These are phyloP conservation scores for Conidiobolus incongruus DNA, from an alignment of 371 early-diverging fungal species.

Conservation along the genomic window DNA sequence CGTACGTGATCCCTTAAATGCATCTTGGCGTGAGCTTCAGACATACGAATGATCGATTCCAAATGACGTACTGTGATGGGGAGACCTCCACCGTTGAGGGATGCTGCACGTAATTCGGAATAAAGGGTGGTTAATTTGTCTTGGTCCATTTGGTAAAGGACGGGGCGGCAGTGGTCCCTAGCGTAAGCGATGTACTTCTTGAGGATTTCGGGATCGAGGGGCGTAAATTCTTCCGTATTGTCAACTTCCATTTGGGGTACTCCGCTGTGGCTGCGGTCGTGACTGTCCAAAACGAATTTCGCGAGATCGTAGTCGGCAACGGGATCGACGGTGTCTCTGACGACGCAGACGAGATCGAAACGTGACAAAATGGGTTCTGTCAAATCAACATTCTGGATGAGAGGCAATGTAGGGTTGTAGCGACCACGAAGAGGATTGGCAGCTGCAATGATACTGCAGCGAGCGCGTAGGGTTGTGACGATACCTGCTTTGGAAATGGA, in stretches of 20 bases:
- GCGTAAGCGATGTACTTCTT: conserved; percentile 97
- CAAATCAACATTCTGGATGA: conserved; percentile 97
- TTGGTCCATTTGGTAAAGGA: conserved; percentile 66
- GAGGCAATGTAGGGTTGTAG: conserved; percentile 89
- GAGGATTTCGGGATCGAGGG: conserved; percentile 57
- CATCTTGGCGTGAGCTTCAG: conserved; percentile 97
- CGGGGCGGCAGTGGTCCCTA: conserved; percentile 66
- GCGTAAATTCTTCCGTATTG: not conserved
- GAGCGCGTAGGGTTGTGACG: conserved; percentile 87
- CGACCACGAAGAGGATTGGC: conserved; percentile 97
- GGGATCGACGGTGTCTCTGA: conserved; percentile 82
- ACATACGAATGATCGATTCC: conserved; percentile 94
- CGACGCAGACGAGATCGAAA: conserved; percentile 98
- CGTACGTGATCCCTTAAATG: conserved; percentile 87
- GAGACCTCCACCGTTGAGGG: conserved; percentile 52
- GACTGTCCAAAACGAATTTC: conserved; percentile 82
- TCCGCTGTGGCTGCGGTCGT: conserved; percentile 71
- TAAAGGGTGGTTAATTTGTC: conserved; percentile 76
- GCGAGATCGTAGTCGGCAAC: conserved; percentile 81
- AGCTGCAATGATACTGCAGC: conserved; percentile 93
- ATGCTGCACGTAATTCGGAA: conserved; percentile 85
- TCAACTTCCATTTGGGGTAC: not conserved
- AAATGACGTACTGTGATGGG: conserved; percentile 98
- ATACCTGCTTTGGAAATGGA: conserved; percentile 98
- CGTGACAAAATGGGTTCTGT: conserved; percentile 98